Base-by-base conservation (phyloP, 352 stramenopile genomes). In the Pythium utonaiense region DNA sequence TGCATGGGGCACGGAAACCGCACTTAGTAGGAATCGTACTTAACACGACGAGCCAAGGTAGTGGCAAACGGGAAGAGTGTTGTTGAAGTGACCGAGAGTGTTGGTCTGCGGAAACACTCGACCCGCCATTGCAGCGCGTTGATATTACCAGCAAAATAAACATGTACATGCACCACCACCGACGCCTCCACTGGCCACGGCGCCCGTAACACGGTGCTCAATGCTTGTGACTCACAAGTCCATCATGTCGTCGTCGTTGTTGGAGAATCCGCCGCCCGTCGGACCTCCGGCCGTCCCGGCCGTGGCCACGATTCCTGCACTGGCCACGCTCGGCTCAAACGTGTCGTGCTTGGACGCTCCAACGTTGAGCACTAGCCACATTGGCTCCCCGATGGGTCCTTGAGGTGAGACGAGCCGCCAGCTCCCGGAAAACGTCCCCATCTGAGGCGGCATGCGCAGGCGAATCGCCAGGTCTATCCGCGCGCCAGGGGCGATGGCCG, bases 321-420 rank as follows among this genome's bases (percentile, higher is more conserved):
- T 47, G 1, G 6, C 36, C 21, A 57, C 31, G 6, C 13, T 42
- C 19, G 51, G 56, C 7, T 68, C 42, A 42, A 69, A 65, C 13
- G 34, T 30, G 7, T 71, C 61, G 2, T 71, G 53, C 56, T 73
- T 68, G 27, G 60, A 44, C 16, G 61, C 24, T 0, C 69, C 73
- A 36, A 95, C 83, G 38, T 85, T 90, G 8, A 91, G 66, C 25
- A 91, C 60, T 27, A 93, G 73, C 85, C 85, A 95, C 12, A 92
- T 71, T 0, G 83, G 81, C 16, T 95, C 83, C 14, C 83, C 83
- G 44, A 95, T 92, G 57, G 83, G 88, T 7, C 77, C 80, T 6
- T 71, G 58, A 6, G 82, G 66, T 33, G 75, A 78, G 50, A 80
- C 74, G 44, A 95, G 70, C 36, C 83, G 78, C 85, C 85, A 95